Percentiles rank a stretch among this genome's conserved stretches.
phyloP scores from a whole-genome alignment of 2,329 filamentous ascomycete species.

The Fusarium sp. region DNA sequence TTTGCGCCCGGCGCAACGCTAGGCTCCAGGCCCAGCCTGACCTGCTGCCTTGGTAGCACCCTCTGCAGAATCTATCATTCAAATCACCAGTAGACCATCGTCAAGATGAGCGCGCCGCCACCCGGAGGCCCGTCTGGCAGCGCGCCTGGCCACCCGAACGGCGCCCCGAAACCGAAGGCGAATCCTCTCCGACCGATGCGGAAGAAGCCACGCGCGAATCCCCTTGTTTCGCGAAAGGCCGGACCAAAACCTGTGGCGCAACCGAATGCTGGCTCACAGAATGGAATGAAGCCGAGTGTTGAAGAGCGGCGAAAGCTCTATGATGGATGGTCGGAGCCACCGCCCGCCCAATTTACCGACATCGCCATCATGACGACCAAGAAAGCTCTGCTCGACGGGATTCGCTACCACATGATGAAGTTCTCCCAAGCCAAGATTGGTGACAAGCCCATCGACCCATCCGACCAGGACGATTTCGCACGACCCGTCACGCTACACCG shows the following conservation, averaged over 20 bases:
- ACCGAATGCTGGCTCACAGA: conserved; percentile 36
- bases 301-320: conserved; percentile 56
- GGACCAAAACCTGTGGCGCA: conserved; percentile 39
- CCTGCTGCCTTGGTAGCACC: conserved; percentile 23
- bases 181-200: conserved; percentile 54
- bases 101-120: conserved; percentile 56
- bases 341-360: conserved; percentile 59
- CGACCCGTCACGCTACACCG: conserved; percentile 88
- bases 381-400: conserved; percentile 75
- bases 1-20: conserved; percentile 29
- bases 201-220: conserved; percentile 60
- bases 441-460: conserved; percentile 71
- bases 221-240: conserved; percentile 66
- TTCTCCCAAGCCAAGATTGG: conserved; percentile 67
- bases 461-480: conserved; percentile 78
- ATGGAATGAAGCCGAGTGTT: conserved; percentile 48
- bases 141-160: conserved; percentile 49
- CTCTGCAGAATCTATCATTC: background rate
- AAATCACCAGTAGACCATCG: background rate
- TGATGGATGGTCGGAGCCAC: conserved; percentile 66
- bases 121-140: conserved; percentile 40
- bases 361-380: conserved; percentile 83
- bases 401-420: conserved; percentile 88
- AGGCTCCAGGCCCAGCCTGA: conserved; percentile 23
- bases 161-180: conserved; percentile 45